phyloP scores from a whole-genome alignment of 495 filamentous ascomycete genomes.

The Xylaria sp. region DNA sequence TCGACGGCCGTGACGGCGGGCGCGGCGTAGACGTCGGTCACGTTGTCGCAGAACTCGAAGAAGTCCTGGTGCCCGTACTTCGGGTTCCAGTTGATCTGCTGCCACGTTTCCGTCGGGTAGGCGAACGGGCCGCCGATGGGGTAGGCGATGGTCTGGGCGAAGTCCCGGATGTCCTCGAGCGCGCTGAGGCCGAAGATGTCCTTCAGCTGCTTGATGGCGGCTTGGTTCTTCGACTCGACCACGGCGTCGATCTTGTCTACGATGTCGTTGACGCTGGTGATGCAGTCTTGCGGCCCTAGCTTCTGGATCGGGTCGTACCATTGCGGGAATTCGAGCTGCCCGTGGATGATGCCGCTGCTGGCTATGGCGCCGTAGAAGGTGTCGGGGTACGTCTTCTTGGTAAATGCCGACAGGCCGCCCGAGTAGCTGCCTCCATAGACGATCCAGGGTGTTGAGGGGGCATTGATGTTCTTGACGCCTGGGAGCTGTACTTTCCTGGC shows the following conservation, averaged over 20 bases:
- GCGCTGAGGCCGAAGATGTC: constrained; percentile 45
- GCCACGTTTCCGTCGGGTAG: constrained; percentile 54
- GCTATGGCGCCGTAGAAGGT: constrained; percentile 47
- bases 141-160: constrained; percentile 50
- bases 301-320: constrained; percentile 52
- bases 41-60: constrained; percentile 53
- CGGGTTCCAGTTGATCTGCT: constrained; percentile 52
- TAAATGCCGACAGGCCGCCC: constrained; percentile 45
- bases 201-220: constrained; percentile 43
- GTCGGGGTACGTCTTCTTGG: constrained; percentile 43
- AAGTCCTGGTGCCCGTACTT: constrained; percentile 41
- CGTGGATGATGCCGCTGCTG: constrained; percentile 43
- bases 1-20: constrained; percentile 45
- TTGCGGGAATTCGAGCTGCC: constrained; percentile 39
- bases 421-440: constrained; percentile 49
- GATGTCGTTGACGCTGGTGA: constrained; percentile 48
- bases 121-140: constrained; percentile 49
- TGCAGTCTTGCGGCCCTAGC: constrained; percentile 48
- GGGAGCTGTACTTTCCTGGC: constrained; percentile 46
- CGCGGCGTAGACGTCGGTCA: constrained; percentile 50
- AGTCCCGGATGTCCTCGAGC: constrained; percentile 45
- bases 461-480: constrained; percentile 38
- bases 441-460: constrained; percentile 46
- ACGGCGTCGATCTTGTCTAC: constrained; percentile 47
- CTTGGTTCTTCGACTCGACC: constrained; percentile 34